Evolutionary conservation across 2,329 filamentous ascomycete genomes (phyloP).

Genomic region (Microascus cirrosus): DNA sequence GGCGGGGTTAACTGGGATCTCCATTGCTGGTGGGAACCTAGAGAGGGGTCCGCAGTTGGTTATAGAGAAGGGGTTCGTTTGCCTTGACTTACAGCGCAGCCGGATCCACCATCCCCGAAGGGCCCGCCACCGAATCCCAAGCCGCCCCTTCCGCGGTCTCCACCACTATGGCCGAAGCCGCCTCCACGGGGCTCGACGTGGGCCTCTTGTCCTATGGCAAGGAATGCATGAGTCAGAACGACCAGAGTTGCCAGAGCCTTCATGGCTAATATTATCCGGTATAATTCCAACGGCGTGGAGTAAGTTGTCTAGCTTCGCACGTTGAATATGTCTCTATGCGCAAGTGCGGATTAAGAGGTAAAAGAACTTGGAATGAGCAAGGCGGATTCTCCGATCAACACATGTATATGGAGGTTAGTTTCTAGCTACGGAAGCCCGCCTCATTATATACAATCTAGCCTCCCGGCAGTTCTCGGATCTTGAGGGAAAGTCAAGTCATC

Average conservation of each 20-base stretch:
- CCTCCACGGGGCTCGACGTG: background rate
- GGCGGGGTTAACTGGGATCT: background rate
- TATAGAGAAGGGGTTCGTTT: background rate
- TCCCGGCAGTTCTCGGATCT: background rate
- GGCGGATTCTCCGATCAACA: background rate
- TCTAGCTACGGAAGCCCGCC: background rate
- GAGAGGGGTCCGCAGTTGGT: background rate
- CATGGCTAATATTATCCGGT: slow-evolving; percentile 1
- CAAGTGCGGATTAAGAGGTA: background rate
- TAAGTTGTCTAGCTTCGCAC: background rate
- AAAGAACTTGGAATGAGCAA: background rate
- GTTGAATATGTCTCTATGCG: background rate
- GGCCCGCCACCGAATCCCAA: slow-evolving; percentile 4
- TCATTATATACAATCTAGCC: background rate
- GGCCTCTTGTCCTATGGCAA: background rate
- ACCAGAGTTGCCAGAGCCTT: slow-evolving; percentile 3
- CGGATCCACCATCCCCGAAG: slow-evolving; percentile 2
- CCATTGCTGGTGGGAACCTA: background rate
- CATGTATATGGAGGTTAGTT: background rate
- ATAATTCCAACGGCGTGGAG: background rate
- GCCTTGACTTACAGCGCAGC: slow-evolving; percentile 9
- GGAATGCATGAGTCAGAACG: slow-evolving; percentile 1
- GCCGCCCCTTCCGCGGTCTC: slow-evolving; percentile 5
- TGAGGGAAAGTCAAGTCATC: background rate
- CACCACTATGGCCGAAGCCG: slow-evolving; percentile 4